phyloP scores from a whole-genome alignment of 495 filamentous ascomycete species.

The Cercophora samala region DNA sequence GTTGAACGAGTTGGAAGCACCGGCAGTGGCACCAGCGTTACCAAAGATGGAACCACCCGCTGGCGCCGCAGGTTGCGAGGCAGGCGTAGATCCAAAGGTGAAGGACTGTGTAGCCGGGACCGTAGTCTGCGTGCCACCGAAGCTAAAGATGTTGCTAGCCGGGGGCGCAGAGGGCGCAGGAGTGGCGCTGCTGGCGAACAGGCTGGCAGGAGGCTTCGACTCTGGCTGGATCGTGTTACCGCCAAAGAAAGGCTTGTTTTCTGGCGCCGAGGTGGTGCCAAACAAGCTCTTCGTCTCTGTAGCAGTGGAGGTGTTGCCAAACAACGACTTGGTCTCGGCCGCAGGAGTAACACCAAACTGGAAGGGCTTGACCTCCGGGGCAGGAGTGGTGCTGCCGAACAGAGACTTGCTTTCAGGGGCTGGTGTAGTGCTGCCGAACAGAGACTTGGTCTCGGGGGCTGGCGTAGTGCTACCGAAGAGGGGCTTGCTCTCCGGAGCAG shows the following conservation, averaged over 20 bases:
- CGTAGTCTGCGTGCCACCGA: conserved; percentile 30
- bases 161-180: conserved; percentile 18
- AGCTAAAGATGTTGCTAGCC: conserved; percentile 25
- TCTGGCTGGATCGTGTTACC: conserved; percentile 7
- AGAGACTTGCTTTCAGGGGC: conserved; percentile 20
- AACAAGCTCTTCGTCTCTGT: conserved; percentile 25
- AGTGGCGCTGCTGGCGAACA: conserved; percentile 14
- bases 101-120: conserved; percentile 6
- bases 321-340: conserved; percentile 19
- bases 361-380: conserved; percentile 21
- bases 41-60: conserved; percentile 25
- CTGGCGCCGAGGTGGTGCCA: conserved; percentile 15
- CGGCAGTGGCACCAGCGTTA: conserved; percentile 9
- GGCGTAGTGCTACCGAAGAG: conserved; percentile 24
- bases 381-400: conserved; percentile 16
- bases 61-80: conserved; percentile 16
- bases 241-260: conserved; percentile 24
- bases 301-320: conserved; percentile 15
- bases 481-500: conserved; percentile 20
- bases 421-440: conserved; percentile 23
- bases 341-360: conserved; percentile 23
- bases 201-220: conserved; percentile 16
- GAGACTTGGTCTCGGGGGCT: conserved; percentile 16
- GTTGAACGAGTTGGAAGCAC: conserved; percentile 32
- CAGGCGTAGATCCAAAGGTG: conserved; percentile 19